Percentiles rank a stretch among this genome's conserved stretches.
These are phyloP conservation scores for Starmerella sp. DNA, from an alignment of 805 yeast genomes.

Conservation along the genomic window DNA sequence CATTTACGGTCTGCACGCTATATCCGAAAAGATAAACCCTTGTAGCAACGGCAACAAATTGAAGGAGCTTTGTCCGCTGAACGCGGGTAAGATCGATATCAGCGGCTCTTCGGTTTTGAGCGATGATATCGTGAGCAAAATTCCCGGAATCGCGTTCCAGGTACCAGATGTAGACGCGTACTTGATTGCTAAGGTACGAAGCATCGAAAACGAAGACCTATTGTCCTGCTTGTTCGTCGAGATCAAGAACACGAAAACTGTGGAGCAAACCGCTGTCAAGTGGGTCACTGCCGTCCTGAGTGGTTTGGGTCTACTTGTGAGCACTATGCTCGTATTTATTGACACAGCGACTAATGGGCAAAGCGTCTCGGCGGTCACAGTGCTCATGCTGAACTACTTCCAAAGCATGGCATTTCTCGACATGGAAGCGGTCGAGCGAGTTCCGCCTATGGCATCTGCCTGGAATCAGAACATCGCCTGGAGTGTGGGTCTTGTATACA, in stretches of 20 bases:
- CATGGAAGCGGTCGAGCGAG: constrained; percentile 74
- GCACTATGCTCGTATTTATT: constrained; percentile 71
- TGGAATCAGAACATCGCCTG: constrained; percentile 90
- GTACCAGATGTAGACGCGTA: constrained; percentile 83
- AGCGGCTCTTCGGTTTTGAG: constrained; percentile 53
- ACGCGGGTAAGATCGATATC: constrained; percentile 69
- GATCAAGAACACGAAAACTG: constrained; percentile 68
- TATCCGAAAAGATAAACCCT: constrained; percentile 46
- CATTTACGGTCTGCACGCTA: constrained; percentile 75
- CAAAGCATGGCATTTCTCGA: constrained; percentile 75
- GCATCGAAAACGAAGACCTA: constrained; percentile 30
- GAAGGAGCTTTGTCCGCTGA: constrained; percentile 84
- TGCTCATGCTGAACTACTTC: constrained; percentile 74
- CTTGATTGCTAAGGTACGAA: constrained; percentile 42
- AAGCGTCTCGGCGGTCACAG: constrained; percentile 76
- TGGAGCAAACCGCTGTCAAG: constrained; percentile 66
- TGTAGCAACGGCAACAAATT: constrained; percentile 44
- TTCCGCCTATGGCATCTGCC: constrained; percentile 85
- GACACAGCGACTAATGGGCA: constrained; percentile 87
- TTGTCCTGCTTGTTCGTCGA: constrained; percentile 68
- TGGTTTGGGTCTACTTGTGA: constrained; percentile 71
- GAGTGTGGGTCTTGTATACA: constrained; percentile 85
- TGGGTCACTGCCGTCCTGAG: constrained; percentile 93
- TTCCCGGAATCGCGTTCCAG: constrained; percentile 76
- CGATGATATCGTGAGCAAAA: constrained; percentile 37